These are phyloP conservation scores for Pseudonitzschia multistriata DNA, from an alignment of 108 stramenopile genomes.

Conservation along the genomic window DNA sequence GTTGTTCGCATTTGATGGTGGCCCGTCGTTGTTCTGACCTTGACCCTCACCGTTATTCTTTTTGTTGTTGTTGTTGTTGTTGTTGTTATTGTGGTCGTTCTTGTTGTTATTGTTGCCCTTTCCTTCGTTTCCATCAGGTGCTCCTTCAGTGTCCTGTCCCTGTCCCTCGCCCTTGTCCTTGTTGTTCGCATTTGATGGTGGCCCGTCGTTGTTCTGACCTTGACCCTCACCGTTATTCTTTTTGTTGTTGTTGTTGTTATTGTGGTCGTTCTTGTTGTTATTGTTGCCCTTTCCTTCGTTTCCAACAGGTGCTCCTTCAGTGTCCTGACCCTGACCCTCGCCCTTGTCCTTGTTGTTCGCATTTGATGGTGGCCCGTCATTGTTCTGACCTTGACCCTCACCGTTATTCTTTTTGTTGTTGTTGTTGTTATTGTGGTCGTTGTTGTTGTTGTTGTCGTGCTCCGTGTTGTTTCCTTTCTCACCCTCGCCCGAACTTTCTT, in stretches of 20 bases:
- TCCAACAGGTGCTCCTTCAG: not conserved
- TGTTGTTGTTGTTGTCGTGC: not conserved
- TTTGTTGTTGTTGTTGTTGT: not conserved
- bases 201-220: not conserved
- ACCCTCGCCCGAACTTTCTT: not conserved
- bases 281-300: conserved; percentile 8
- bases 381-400: not conserved
- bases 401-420: not conserved
- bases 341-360: not conserved
- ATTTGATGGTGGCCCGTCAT: not conserved
- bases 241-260: not conserved
- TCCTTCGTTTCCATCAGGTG: too few relatives aligned
- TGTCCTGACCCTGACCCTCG: not conserved
- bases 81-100: not conserved
- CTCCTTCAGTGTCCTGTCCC: not conserved
- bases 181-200: not conserved
- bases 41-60: too few relatives aligned
- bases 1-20: too few relatives aligned
- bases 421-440: not conserved
- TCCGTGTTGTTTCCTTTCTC: not conserved
- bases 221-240: not conserved
- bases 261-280: not conserved
- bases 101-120: not conserved
- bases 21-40: too few relatives aligned
- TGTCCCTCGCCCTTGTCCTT: not conserved